Conservation (phyloP, 78 protist species). For the Protostelium mycophagum region DNA sequence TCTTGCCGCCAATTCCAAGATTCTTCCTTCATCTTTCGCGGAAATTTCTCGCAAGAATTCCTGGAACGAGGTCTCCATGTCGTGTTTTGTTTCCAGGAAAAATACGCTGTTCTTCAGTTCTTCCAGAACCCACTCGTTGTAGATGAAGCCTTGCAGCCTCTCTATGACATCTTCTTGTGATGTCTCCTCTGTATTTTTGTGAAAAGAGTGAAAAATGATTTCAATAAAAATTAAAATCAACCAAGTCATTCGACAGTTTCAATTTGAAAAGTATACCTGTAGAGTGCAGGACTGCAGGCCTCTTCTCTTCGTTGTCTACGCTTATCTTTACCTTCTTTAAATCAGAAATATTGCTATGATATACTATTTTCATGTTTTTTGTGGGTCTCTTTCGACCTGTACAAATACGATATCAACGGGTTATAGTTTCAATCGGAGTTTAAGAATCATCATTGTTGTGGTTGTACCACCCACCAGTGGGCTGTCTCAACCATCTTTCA, state of each 20-base stretch:
- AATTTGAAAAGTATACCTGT: too few relatives aligned
- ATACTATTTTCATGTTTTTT: too few relatives aligned
- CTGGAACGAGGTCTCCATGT: background rate
- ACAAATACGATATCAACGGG: too few relatives aligned
- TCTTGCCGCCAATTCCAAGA: background rate
- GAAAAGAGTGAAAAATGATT: background rate
- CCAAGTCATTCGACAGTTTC: background rate
- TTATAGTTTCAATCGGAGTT: too few relatives aligned
- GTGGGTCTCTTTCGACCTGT: too few relatives aligned
- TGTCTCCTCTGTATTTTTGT: background rate
- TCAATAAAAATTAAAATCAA: background rate
- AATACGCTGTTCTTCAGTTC: background rate
- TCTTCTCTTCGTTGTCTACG: background rate
- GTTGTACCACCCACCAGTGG: too few relatives aligned
- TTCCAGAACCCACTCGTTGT: background rate
- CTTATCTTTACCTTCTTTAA: background rate
- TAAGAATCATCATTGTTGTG: background rate
- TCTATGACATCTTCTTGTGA: background rate
- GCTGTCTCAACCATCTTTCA: too few relatives aligned
- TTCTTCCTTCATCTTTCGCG: background rate
- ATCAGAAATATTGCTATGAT: background rate
- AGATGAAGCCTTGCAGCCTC: background rate
- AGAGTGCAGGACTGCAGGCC: too few relatives aligned
- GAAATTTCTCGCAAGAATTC: background rate
- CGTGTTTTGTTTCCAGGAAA: background rate